Conservation (phyloP, 257 asterid genomes). For the Solanum pimpinellifolium region DNA sequence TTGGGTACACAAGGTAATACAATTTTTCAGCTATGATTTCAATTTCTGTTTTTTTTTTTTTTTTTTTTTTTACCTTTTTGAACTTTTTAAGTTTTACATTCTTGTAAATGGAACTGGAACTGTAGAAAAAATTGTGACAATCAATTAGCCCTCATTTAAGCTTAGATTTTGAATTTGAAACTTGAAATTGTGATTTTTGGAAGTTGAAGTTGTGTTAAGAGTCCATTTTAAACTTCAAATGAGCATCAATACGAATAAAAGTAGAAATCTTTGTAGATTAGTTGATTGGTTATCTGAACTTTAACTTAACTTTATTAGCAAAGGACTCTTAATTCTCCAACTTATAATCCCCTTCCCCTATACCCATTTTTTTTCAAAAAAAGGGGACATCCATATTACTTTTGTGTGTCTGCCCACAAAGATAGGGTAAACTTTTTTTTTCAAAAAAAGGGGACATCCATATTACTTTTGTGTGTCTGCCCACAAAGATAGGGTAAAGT, state of each 20-base stretch:
- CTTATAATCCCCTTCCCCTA: not conserved
- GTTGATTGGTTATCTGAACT: not conserved
- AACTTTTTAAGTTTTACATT: not conserved
- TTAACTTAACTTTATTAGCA: not conserved
- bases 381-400: not conserved
- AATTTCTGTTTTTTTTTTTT: not conserved
- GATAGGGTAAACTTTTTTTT: too few species aligned
- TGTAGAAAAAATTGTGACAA: not conserved
- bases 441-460: not conserved
- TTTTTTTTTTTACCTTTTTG: not conserved
- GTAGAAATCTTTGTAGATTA: not conserved
- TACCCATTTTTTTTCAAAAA: too few species aligned
- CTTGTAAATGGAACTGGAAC: not conserved
- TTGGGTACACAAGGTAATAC: constrained; percentile 42
- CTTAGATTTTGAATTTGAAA: not conserved
- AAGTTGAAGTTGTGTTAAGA: not conserved
- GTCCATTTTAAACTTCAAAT: not conserved
- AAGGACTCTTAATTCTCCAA: not conserved
- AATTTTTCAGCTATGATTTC: not conserved
- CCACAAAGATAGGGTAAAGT: not conserved
- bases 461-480: not conserved
- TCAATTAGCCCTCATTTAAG: not conserved
- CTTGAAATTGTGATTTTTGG: not conserved
- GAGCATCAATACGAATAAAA: not conserved
- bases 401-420: not conserved